These are phyloP conservation scores for Laetiporus sulphureus DNA, from an alignment of 1,284 basidiomycete species.

Conservation along the genomic window DNA sequence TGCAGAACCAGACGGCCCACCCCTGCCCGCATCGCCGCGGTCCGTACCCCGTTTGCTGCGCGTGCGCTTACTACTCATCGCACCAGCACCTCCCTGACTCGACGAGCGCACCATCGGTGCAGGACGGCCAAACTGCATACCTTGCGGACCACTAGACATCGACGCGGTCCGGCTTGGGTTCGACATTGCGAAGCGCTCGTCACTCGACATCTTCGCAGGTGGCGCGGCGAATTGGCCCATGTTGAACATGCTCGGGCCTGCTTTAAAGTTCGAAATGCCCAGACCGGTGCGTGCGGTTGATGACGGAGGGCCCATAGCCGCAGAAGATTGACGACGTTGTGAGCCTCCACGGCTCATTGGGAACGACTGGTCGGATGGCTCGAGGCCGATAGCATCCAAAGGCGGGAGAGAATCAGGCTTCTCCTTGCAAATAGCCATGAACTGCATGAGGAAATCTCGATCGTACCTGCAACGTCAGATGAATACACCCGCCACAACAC, in stretches of 20 bases:
- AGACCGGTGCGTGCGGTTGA: constrained; percentile 45
- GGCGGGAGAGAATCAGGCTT: constrained; percentile 89
- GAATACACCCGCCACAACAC: too few relatives aligned
- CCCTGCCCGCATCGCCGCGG: constrained; percentile 42
- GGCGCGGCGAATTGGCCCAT: constrained; percentile 74
- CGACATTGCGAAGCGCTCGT: constrained; percentile 62
- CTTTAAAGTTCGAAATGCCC: constrained; percentile 45
- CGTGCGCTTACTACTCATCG: constrained; percentile 51
- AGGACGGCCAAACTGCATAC: constrained; percentile 34
- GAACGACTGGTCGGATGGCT: constrained; percentile 58
- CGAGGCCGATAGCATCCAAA: constrained; percentile 88
- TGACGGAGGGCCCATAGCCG: constrained; percentile 32
- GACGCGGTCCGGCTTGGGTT: constrained; percentile 27
- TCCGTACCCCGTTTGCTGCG: constrained; percentile 70
- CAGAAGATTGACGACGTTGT: constrained; percentile 44
- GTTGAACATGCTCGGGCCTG: constrained; percentile 37
- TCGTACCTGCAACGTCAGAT: constrained; percentile 86
- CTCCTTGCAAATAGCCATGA: constrained; percentile 93
- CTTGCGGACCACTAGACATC: constrained; percentile 30
- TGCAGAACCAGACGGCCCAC: constrained; percentile 20
- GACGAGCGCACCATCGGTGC: constrained; percentile 69
- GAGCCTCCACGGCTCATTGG: constrained; percentile 57
- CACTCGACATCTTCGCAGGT: constrained; percentile 52
- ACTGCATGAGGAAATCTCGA: constrained; percentile 96
- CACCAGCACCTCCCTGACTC: constrained; percentile 64